These are phyloP conservation scores for Pharus latifolius DNA, from an alignment of 176 grass and related monocot genomes.

Conservation along the genomic window DNA sequence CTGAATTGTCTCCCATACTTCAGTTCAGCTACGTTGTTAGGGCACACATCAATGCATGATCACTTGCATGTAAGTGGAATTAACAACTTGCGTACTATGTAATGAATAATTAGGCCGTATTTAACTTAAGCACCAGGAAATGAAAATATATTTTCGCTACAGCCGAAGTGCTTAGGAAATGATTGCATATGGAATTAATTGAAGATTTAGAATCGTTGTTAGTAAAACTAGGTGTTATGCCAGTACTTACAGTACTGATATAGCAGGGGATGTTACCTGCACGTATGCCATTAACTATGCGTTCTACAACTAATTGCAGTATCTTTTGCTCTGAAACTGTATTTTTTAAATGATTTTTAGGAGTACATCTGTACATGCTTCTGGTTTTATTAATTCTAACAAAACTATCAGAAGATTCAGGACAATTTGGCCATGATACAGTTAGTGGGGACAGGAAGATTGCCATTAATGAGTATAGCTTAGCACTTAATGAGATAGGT, in stretches of 20 bases:
- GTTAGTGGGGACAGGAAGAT: not conserved
- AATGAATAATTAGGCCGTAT: not conserved
- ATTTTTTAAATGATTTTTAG: not conserved
- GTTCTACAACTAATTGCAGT: not conserved
- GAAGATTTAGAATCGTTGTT: too few relatives aligned
- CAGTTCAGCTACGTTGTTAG: not conserved
- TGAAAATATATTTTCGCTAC: not conserved
- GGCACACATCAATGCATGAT: not conserved
- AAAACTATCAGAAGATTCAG: not conserved
- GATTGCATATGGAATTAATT: too few relatives aligned
- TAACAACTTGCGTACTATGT: not conserved
- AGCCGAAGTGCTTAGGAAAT: too few relatives aligned
- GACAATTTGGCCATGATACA: not conserved
- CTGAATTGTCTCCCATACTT: not conserved
- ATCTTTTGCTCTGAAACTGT: constrained; percentile 12
- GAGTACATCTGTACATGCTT: too few relatives aligned
- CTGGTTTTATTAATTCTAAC: not conserved
- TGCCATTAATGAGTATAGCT: not conserved
- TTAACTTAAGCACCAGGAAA: not conserved
- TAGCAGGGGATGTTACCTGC: too few relatives aligned
- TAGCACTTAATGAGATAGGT: not conserved
- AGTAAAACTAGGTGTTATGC: too few relatives aligned
- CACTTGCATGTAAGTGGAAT: constrained; percentile 17
- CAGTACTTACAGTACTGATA: too few relatives aligned
- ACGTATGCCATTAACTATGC: not conserved